Evolutionary conservation across 2,329 filamentous ascomycete genomes (phyloP).

Genomic region (Colletotrichum spinosum): DNA sequence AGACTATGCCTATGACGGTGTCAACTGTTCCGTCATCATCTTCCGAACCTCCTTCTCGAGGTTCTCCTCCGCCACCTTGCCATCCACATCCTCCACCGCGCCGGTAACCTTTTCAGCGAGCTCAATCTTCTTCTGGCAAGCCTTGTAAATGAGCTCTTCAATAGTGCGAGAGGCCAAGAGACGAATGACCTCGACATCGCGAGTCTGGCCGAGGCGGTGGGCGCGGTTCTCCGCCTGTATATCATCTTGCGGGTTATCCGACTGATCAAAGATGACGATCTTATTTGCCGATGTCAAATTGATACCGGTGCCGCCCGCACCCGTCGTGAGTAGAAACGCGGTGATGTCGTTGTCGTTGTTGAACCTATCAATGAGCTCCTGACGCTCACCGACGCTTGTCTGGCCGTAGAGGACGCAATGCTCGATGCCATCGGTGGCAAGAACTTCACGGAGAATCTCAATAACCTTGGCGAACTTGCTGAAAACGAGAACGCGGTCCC

Average conservation of each 20-base stretch:
- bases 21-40: constrained; percentile 55
- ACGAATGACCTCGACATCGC: constrained; percentile 90
- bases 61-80: constrained; percentile 47
- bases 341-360: constrained; percentile 80
- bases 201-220: constrained; percentile 91
- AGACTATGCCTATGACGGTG: constrained; percentile 45
- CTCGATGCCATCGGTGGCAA: constrained; percentile 77
- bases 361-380: constrained; percentile 90
- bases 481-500: constrained; percentile 90
- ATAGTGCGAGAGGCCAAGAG: constrained; percentile 86
- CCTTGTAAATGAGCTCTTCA: constrained; percentile 91
- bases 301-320: constrained; percentile 95
- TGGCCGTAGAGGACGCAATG: constrained; percentile 90
- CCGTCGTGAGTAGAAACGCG: constrained; percentile 93
- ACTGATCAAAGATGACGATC: constrained; percentile 95
- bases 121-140: constrained; percentile 93
- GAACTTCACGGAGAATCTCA: constrained; percentile 87
- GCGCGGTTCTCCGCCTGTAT: constrained; percentile 98
- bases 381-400: constrained; percentile 84
- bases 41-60: constrained; percentile 57
- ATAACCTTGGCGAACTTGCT: constrained; percentile 93
- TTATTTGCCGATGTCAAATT: constrained; percentile 97
- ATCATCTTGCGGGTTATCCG: constrained; percentile 98
- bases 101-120: constrained; percentile 75
- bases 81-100: constrained; percentile 46